Evolutionary conservation across 768 basidiomycete genomes (phyloP).

Genomic region (Agrocybe praecox): DNA sequence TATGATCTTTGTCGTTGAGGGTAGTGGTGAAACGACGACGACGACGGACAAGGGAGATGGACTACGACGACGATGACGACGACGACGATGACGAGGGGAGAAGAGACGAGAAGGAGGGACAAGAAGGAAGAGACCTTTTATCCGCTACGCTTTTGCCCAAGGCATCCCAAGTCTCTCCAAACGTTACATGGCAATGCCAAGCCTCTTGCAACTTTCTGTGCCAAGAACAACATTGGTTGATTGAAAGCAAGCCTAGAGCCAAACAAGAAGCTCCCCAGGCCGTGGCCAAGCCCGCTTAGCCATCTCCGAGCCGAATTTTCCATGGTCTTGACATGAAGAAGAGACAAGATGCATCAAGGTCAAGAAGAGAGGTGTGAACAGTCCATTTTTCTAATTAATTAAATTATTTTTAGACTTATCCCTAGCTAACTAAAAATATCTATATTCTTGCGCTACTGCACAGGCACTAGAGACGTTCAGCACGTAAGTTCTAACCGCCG

Average conservation of each 20-base stretch:
- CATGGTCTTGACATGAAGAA: background rate
- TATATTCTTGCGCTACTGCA: too few relatives aligned
- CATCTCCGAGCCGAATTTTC: background rate
- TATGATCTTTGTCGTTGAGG: background rate
- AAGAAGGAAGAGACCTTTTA: too few relatives aligned
- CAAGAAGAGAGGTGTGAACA: background rate
- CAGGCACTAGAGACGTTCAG: background rate
- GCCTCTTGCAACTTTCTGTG: background rate
- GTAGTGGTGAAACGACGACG: background rate
- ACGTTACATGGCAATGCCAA: background rate
- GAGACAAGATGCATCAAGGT: background rate
- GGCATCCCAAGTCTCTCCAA: background rate
- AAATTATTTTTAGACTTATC: background rate
- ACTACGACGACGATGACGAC: too few relatives aligned
- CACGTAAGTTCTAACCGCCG: background rate
- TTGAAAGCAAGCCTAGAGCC: background rate
- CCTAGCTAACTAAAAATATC: background rate
- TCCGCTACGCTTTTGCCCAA: too few relatives aligned
- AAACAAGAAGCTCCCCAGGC: background rate
- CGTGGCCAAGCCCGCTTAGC: background rate
- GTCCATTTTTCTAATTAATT: background rate
- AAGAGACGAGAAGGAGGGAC: background rate
- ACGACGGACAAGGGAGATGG: background rate
- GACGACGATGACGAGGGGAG: background rate
- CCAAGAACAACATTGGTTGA: background rate